These are phyloP conservation scores for Ophiocordyceps camponoti-saundersi DNA, from an alignment of 2,329 filamentous ascomycete species.

Conservation along the genomic window DNA sequence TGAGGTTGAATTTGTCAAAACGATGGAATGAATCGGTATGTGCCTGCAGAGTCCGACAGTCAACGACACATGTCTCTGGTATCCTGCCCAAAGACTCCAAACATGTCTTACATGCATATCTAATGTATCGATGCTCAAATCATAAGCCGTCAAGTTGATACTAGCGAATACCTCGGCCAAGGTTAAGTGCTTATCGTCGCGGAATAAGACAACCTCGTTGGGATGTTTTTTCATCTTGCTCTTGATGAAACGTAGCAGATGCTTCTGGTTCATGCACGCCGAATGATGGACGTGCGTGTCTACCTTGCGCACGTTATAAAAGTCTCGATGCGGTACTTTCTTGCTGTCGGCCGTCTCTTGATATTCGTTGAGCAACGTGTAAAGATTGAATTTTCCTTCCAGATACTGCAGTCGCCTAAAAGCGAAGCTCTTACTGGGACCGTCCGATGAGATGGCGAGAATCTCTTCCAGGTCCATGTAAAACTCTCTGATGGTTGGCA, in stretches of 20 bases:
- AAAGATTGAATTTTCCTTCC: slow-evolving; percentile 93
- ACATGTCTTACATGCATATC: slow-evolving; percentile 75
- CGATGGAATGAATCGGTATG: slow-evolving; percentile 97
- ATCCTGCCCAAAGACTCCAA: not conserved
- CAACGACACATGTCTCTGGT: not conserved
- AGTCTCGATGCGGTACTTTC: slow-evolving; percentile 91
- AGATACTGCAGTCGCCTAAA: slow-evolving; percentile 89
- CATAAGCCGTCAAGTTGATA: slow-evolving; percentile 93
- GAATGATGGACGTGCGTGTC: slow-evolving; percentile 99
- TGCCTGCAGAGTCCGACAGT: slow-evolving; percentile 32
- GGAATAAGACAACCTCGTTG: slow-evolving; percentile 80
- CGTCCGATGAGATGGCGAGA: slow-evolving; percentile 79
- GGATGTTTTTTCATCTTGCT: slow-evolving; percentile 99
- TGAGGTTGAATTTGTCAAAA: slow-evolving; percentile 98
- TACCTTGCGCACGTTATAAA: slow-evolving; percentile 97
- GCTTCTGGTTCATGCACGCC: slow-evolving; percentile 99
- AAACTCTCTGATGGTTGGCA: slow-evolving; percentile 89
- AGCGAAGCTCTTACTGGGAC: slow-evolving; percentile 91
- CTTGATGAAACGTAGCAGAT: slow-evolving; percentile 95
- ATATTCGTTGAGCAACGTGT: slow-evolving; percentile 85
- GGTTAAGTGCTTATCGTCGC: slow-evolving; percentile 84
- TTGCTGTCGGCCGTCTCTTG: slow-evolving; percentile 97
- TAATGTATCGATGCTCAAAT: slow-evolving; percentile 92
- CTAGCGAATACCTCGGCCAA: slow-evolving; percentile 89
- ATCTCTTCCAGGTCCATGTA: slow-evolving; percentile 89